A percentile compares a stretch with the other conserved stretches of the same genome.
Evolutionary conservation across 1,284 basidiomycete genomes (phyloP).

Genomic region (Agaricales sp.): DNA sequence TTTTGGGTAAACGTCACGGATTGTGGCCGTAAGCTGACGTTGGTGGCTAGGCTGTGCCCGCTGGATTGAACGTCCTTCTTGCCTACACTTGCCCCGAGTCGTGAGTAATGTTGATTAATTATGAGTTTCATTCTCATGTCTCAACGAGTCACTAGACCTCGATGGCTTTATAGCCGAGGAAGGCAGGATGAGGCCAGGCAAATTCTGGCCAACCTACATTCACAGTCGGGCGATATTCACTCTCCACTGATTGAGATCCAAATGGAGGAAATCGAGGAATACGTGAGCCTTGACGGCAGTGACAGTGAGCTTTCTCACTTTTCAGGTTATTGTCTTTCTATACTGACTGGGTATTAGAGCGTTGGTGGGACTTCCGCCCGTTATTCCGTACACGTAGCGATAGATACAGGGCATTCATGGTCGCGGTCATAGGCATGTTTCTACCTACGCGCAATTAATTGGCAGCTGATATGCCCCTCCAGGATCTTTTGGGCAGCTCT

Average conservation of each 20-base stretch:
- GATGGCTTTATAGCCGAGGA: slow-evolving; percentile 39
- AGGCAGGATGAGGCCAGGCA: slow-evolving; percentile 27
- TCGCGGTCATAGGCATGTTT: slow-evolving; percentile 34
- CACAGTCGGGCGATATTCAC: slow-evolving; percentile 30
- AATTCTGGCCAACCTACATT: slow-evolving; percentile 37
- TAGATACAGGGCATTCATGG: slow-evolving; percentile 39
- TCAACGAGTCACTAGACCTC: slow-evolving; percentile 24
- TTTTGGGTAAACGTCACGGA: no score
- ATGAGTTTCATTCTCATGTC: slow-evolving; percentile 8
- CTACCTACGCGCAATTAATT: no score
- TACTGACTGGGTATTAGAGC: no score
- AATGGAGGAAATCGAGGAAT: slow-evolving; percentile 43
- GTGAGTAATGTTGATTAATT: slow-evolving; percentile 18
- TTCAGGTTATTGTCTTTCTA: slow-evolving; percentile 2
- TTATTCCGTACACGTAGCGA: slow-evolving; percentile 34
- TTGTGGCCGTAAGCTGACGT: no score
- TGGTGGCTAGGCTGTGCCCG: slow-evolving; percentile 27
- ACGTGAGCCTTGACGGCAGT: slow-evolving; percentile 30
- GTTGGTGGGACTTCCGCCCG: slow-evolving; percentile 46
- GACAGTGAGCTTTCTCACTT: slow-evolving; percentile 25
- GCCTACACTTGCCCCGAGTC: slow-evolving; percentile 39
- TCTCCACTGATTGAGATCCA: slow-evolving; percentile 42
- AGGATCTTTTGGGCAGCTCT: slow-evolving; percentile 29
- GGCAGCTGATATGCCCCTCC: neutral
- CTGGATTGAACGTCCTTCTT: slow-evolving; percentile 31